Evolutionary conservation across 2,329 filamentous ascomycete species (phyloP), one percentile per base, ranked within the genome.

Genomic region (Arthrobotrys conoides): DNA sequence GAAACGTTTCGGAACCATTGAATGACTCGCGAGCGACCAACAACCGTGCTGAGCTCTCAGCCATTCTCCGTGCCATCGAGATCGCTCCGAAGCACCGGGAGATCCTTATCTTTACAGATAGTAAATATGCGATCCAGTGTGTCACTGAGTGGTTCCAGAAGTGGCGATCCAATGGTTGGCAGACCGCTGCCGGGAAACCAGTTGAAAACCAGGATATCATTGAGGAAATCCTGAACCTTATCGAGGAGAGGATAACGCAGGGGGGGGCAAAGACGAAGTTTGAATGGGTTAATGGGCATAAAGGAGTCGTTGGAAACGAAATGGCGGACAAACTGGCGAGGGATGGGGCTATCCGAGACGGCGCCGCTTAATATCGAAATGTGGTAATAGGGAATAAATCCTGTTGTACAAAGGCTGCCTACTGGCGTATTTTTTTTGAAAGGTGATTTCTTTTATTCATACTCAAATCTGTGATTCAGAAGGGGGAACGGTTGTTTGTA

Each of bases 1-100:
- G 87, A 80, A 91, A 91, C 83, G 83, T 97, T 24, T 93, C 92
- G 12, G 94, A 96, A 84, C 90, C 90, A 3, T 88, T 97, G 1
- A 85, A 87, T 65, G 93, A 93, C 64, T 86, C 88, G 16, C 87
- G 88, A 9, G 96, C 98, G 85, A 98, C 96, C 0, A 99, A 99
- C 83, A 93, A 98, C 84, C 92, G 96, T 2, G 96, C 95, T n/a
- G 96, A 99, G 85, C 87, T 99, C 75, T 94, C 92, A 24, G 96
- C 94, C 6, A 91, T 98, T 80, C 87, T 93, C 33, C 91, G 94
- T 72, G 94, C 94, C 0, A 87, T 98, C 22, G 90, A 97, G 82
- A 89, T 91, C 55, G 90, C 91, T 1, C 91, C 92, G 0, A 85
- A 88, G 16, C 87, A 91, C 73, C 88, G 92, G 72, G 87, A 90